A percentile compares a stretch with the other conserved stretches of the same genome.
Conservation (phyloP, 805 yeast species). For the Kodamaea nitidulidarum region DNA sequence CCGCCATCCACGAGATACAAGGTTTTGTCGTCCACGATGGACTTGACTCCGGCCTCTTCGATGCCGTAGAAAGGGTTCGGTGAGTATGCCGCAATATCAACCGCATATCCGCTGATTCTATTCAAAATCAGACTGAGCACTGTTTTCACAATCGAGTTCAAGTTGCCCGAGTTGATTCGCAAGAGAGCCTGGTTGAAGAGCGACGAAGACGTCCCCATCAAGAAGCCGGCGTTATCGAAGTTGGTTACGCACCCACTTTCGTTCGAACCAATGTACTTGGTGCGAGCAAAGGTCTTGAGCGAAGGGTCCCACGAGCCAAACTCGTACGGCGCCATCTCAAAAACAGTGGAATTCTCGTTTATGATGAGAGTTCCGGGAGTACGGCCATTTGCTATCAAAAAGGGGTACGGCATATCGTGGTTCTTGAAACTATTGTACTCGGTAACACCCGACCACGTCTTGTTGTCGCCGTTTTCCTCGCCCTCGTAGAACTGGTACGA, state of each 20-base stretch:
- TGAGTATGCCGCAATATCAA: conserved; percentile 36
- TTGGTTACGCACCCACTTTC: conserved; percentile 21
- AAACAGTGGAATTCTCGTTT: conserved; percentile 61
- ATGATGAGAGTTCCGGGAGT: conserved; percentile 56
- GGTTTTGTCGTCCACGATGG: conserved; percentile 25
- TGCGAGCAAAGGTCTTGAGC: conserved; percentile 26
- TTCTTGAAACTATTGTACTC: conserved; percentile 21
- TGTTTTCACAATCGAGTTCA: conserved; percentile 20
- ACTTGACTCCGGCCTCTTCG: conserved; percentile 15
- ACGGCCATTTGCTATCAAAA: conserved; percentile 51
- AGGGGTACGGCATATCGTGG: conserved; percentile 38
- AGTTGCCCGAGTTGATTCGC: conserved; percentile 18
- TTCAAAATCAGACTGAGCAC: conserved; percentile 24
- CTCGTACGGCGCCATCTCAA: conserved; percentile 37
- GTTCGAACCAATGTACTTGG: conserved; percentile 28
- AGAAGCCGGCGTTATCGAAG: conserved; percentile 37
- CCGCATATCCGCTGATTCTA: conserved; percentile 20
- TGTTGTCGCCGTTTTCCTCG: conserved; percentile 22
- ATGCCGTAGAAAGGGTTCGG: conserved; percentile 38
- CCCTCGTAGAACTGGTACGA: conserved; percentile 32
- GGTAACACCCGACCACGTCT: conserved; percentile 24
- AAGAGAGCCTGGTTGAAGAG: conserved; percentile 34
- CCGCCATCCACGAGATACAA: conserved; percentile 42
- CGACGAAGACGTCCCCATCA: conserved; percentile 39
- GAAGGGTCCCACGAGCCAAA: conserved; percentile 43